Base-by-base conservation (phyloP, 2,329 filamentous ascomycete species). In the Curvularia hawaiiensis region DNA sequence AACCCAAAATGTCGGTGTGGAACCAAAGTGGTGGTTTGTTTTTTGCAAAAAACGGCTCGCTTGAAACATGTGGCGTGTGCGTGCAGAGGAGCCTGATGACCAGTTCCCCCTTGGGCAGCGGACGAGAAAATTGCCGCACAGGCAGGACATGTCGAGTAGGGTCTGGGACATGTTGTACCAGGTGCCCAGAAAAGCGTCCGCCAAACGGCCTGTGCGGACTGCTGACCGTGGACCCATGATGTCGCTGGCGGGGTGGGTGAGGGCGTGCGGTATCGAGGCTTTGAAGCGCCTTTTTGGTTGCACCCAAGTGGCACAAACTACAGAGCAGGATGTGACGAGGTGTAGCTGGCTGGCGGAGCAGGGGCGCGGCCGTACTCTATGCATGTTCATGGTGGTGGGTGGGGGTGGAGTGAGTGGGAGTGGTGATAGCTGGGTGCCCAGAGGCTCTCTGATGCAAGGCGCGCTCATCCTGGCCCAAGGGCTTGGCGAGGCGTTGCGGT, bases 401-500 rank as follows among this genome's bases (percentile, higher is more conserved):
- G 22, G 22, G 2, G 22, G 22, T 24, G 22, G 22, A 3, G 22
- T n/a, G n/a, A n/a, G 28, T 30, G 28, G 8, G 22, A 24, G 22
- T 24, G 22, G 22, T 24, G 22, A 31, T 31, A 12, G 35, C 16
- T 50, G 47, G 16, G 24, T 50, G 55, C 55, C 53, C 49, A 50
- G 52, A 18, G 35, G 33, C 33, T 39, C 47, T 49, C 33, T 49
- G 47, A 35, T 50, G 47, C 47, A 39, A 39, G 47, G 24, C 28
- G 30, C 56, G 39, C 52, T 54, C 47, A 61, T 60, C 50, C 59
- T 54, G 54, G 59, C 59, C 33, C 35, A 35, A 39, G 47, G 43
- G 50, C 60, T 63, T 63, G 61, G 61, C 60, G 33, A 48, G 39
- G 46, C 45, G 35, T 40, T 43, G 38, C 46, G 54, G 53, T 60